Percentiles rank a stretch among this genome's conserved stretches.
Evolutionary conservation across 2,329 filamentous ascomycete species (phyloP).

Genomic region (Plenodomus tracheiphilus): DNA sequence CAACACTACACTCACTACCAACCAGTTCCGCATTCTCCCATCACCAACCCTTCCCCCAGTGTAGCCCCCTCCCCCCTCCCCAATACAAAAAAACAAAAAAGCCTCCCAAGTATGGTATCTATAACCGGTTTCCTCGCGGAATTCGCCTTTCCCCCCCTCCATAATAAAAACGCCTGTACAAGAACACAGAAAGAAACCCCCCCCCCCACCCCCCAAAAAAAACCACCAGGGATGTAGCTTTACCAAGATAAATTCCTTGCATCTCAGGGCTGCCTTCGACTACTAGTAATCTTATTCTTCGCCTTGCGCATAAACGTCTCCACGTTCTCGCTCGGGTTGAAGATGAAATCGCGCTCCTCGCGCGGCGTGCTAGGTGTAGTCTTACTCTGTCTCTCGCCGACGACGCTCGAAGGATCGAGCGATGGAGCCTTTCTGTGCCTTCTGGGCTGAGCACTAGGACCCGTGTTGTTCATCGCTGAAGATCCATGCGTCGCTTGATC

Average conservation of each 20-base stretch:
- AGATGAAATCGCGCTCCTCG: slow-evolving; percentile 27
- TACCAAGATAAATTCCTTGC: not conserved
- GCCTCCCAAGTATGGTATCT: not conserved
- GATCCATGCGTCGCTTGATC: not conserved
- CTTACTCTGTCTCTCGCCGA: not conserved
- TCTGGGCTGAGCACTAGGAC: not conserved
- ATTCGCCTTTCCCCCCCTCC: not conserved
- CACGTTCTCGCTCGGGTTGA: slow-evolving; percentile 31
- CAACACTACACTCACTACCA: too few relatives aligned
- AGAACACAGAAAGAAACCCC: not conserved
- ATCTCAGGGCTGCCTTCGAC: not conserved
- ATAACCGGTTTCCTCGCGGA: not conserved
- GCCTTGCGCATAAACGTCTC: slow-evolving; percentile 30
- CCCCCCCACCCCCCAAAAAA: too few relatives aligned
- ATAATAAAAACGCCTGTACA: not conserved
- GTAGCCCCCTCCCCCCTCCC: too few relatives aligned
- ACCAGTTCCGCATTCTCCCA: too few relatives aligned
- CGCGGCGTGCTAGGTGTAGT: slow-evolving; percentile 11
- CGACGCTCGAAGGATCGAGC: not conserved
- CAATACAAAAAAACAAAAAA: too few relatives aligned
- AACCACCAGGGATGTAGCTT: not conserved
- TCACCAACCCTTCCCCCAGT: too few relatives aligned
- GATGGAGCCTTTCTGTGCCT: not conserved
- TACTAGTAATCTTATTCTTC: slow-evolving; percentile 1
- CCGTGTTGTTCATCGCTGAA: not conserved